Conservation (phyloP, 2,329 filamentous ascomycete species). For the Zopfia rhizophila region DNA sequence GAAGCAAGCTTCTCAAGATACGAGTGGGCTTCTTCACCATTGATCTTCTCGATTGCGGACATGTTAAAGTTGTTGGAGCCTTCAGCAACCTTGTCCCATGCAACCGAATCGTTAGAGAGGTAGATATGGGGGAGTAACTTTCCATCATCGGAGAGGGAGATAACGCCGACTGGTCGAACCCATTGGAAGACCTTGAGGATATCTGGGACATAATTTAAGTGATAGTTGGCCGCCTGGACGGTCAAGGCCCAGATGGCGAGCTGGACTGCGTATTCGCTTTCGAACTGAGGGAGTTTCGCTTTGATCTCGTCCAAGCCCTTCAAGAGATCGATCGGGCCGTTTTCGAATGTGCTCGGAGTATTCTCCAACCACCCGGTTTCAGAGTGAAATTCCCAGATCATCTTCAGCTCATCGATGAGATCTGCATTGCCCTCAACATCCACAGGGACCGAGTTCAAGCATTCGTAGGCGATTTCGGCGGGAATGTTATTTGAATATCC, state of each 20-base stretch:
- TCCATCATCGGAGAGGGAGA: conserved; percentile 44
- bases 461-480: conserved; percentile 36
- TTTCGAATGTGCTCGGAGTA: conserved; percentile 43
- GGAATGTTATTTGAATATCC: conserved; percentile 15
- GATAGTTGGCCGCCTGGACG: conserved; percentile 35
- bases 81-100: conserved; percentile 10
- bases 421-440: conserved; percentile 32
- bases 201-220: conserved; percentile 40
- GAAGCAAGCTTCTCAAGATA: conserved; percentile 30
- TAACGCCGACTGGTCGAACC: conserved; percentile 27
- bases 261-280: conserved; percentile 52
- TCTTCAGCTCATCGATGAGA: conserved; percentile 43
- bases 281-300: conserved; percentile 36
- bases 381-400: conserved; percentile 49
- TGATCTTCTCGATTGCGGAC: conserved; percentile 40
- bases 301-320: conserved; percentile 46
- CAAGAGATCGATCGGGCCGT: conserved; percentile 46
- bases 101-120: conserved; percentile 27
- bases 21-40: conserved; percentile 36
- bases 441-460: conserved; percentile 46
- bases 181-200: conserved; percentile 39
- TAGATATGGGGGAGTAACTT: conserved; percentile 48
- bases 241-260: conserved; percentile 40
- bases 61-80: conserved; percentile 17
- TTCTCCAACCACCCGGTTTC: conserved; percentile 47